Evolutionary conservation across 345 rosid species (phyloP).

Genomic region (Salix koriyanagi): DNA sequence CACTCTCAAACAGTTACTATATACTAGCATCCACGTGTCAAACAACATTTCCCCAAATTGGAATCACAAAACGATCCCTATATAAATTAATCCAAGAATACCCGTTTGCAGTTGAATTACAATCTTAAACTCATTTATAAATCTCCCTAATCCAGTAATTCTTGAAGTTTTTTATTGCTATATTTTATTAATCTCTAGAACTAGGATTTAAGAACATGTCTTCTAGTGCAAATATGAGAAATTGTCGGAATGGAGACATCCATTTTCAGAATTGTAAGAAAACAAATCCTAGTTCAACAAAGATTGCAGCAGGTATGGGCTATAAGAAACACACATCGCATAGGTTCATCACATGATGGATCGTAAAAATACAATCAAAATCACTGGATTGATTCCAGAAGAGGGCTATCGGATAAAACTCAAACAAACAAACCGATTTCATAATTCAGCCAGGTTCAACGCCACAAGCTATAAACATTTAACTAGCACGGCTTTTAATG

Average conservation of each 20-base stretch:
- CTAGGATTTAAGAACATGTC: background rate
- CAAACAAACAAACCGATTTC: slow-evolving; percentile 15
- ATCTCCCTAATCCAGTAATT: too few relatives aligned
- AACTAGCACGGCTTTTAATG: slow-evolving; percentile 23
- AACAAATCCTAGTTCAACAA: background rate
- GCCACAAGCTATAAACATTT: slow-evolving; percentile 21
- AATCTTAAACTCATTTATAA: too few relatives aligned
- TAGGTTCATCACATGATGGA: background rate
- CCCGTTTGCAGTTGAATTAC: too few relatives aligned
- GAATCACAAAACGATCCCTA: too few relatives aligned
- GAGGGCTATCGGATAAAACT: background rate
- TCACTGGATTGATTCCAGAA: background rate
- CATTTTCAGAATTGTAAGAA: background rate
- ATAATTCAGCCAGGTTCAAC: slow-evolving; percentile 19
- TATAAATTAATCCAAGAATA: too few relatives aligned
- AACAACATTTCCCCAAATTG: too few relatives aligned
- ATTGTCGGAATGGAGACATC: background rate
- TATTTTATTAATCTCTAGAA: too few relatives aligned
- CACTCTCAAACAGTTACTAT: too few relatives aligned
- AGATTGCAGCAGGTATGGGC: background rate
- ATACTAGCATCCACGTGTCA: too few relatives aligned
- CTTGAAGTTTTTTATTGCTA: too few relatives aligned
- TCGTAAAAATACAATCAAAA: background rate
- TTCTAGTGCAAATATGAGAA: background rate
- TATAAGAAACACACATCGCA: slow-evolving; percentile 6